Conservation (phyloP, 2,329 filamentous ascomycete species). For the Aspergillus hiratsukae region DNA sequence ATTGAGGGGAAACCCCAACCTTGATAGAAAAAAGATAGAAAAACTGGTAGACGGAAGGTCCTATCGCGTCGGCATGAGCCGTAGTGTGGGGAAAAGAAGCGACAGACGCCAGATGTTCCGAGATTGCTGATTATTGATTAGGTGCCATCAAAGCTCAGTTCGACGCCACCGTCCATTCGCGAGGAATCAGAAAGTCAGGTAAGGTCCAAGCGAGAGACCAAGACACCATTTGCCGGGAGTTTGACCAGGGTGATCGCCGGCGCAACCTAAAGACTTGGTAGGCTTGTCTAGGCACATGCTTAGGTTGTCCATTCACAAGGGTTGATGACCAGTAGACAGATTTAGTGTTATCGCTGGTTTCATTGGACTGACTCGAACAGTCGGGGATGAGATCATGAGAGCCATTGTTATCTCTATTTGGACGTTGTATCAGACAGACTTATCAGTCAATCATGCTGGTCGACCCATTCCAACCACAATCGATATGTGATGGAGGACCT, state of each 20-base stretch:
- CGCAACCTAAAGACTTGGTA: not conserved
- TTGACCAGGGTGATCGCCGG: not conserved
- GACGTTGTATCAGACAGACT: not conserved
- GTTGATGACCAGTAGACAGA: not conserved
- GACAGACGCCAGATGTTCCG: not conserved
- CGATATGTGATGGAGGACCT: too few species aligned
- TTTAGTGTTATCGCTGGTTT: too few species aligned
- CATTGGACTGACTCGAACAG: not conserved
- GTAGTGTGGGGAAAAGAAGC: constrained; percentile 1
- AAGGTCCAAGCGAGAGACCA: constrained; percentile 12
- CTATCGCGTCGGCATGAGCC: not conserved
- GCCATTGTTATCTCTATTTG: not conserved
- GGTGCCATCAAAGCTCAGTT: not conserved
- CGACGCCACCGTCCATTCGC: not conserved
- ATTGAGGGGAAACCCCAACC: not conserved
- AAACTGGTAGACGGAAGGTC: not conserved
- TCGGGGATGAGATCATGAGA: not conserved
- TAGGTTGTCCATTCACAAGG: not conserved
- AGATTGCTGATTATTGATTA: not conserved
- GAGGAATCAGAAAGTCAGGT: constrained; percentile 1
- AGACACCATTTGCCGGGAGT: not conserved
- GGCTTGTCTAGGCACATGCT: not conserved
- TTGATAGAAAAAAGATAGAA: constrained; percentile 1
- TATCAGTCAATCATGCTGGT: not conserved
- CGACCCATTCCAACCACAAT: too few species aligned